These are phyloP conservation scores for Bertia moriformis DNA, from an alignment of 2,329 filamentous ascomycete species.

Conservation along the genomic window DNA sequence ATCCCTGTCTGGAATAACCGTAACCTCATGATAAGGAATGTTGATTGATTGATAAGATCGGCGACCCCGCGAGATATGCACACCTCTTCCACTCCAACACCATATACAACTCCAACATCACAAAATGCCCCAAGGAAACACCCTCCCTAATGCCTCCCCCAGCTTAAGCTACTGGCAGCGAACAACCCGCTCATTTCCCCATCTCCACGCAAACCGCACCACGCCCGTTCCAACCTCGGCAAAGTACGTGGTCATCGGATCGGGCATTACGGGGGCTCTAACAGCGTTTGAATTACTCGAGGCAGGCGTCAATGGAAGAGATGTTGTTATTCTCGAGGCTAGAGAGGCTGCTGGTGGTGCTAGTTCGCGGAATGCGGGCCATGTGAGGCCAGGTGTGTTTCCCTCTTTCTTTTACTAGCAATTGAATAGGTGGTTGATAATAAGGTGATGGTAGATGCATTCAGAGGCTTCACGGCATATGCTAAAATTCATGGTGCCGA, in stretches of 20 bases:
- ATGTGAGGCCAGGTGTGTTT: constrained; percentile 18
- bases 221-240: constrained; percentile 11
- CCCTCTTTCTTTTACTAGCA: no score
- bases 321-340: constrained; percentile 24
- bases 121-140: no score
- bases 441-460: constrained; percentile 17
- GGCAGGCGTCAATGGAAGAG: constrained; percentile 13
- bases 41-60: no score
- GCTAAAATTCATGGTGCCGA: constrained; percentile 21
- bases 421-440: background rate
- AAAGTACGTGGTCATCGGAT: constrained; percentile 23
- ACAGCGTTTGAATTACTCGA: constrained; percentile 23
- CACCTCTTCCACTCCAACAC: no score
- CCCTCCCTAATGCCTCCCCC: constrained; percentile 9
- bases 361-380: constrained; percentile 26
- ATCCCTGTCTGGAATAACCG: no score
- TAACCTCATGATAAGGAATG: no score
- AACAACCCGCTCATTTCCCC: constrained; percentile 23
- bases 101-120: no score
- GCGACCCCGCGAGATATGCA: no score
- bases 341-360: constrained; percentile 27
- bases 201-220: constrained; percentile 21
- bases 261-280: constrained; percentile 23
- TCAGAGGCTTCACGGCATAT: constrained; percentile 29
- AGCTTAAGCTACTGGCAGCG: constrained; percentile 27